Conservation (phyloP, 2,329 filamentous ascomycete genomes). For the Hymenotorrendiella dingleyae region DNA sequence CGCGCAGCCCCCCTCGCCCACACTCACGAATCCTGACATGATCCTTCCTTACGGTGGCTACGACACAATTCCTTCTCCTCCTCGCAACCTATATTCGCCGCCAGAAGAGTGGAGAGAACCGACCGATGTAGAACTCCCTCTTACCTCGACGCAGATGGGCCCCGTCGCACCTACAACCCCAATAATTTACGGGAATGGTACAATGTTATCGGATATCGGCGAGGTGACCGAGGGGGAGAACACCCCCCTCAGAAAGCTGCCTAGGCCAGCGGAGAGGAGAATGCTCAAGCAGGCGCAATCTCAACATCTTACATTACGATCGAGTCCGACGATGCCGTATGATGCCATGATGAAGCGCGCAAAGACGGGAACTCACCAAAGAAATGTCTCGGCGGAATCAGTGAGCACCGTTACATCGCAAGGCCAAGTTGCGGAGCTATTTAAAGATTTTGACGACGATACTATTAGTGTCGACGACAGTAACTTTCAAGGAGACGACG, state of each 20-base stretch:
- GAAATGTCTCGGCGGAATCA: conserved; percentile 53
- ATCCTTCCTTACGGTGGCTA: conserved; percentile 67
- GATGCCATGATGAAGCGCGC: conserved; percentile 41
- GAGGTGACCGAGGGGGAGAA: conserved; percentile 50
- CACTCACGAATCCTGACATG: conserved; percentile 90
- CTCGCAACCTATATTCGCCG: conserved; percentile 32
- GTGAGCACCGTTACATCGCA: conserved; percentile 54
- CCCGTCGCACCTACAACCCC: conserved; percentile 50
- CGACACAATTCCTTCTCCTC: conserved; percentile 45
- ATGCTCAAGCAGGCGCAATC: conserved; percentile 22
- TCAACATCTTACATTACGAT: conserved; percentile 30
- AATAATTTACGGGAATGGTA: conserved; percentile 64
- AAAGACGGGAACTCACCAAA: conserved; percentile 40
- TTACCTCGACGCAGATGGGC: conserved; percentile 39
- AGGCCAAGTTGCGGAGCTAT: conserved; percentile 39
- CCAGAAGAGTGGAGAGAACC: conserved; percentile 32
- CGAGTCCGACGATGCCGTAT: conserved; percentile 42
- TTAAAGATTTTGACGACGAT: conserved; percentile 60
- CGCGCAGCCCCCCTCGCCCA: conserved; percentile 77
- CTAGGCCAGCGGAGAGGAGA: conserved; percentile 27
- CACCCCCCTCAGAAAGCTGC: conserved; percentile 35
- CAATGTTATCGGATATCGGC: conserved; percentile 62
- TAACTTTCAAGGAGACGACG: conserved; percentile 61
- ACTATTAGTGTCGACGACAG: conserved; percentile 56
- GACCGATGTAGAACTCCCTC: conserved; percentile 25